Evolutionary conservation across 2,329 filamentous ascomycete species (phyloP), one percentile per base, ranked within the genome.

Genomic region (Phialocephala subalpina): DNA sequence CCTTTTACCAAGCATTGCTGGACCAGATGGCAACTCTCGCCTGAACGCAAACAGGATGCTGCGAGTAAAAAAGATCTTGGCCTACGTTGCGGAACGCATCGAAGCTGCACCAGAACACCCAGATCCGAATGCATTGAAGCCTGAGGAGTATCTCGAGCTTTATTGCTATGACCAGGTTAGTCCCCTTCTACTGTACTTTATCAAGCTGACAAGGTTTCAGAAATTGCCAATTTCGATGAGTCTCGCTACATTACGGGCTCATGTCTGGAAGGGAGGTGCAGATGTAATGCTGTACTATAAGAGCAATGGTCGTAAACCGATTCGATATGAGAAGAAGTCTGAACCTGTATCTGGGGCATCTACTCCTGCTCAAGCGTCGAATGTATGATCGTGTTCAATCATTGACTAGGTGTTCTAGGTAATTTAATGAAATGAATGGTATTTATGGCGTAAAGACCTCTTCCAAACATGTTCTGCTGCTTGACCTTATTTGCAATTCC

Each of bases 31-130:
- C 60, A 97, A 95, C 78, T 95, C 94, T 71, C 90, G 96, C 27
- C 84, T 99, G 60, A 99, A 98, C 77, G 96, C 96, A 12, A 99
- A 98, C 76, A 88, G 95, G 63, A 98, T 99, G 96, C 84, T 99
- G 59, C 88, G 96, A 56, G 93, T 97, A 3, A 95, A 93, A 81
- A 99, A 99, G 83, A 96, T 99, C 25, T 81, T 98, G 65, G 88
- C 90, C 0, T 99, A 99, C 74, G 88, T 99, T 20, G 93, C 94
- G 0, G 96, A 99, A 79, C 87, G 94, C 62, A 95, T 99, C 65
- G 95, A 98, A 73, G 84, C 87, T 8, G 78, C 84, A n/a, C 81
- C 85, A 0, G 84, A 89, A 58, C 84, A 88, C 60, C 81, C 84
- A 3, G 86, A 89, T 58, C 81, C 85, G 11, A 82, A 87, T 60